phyloP scores from a whole-genome alignment of 176 grass and related monocot genomes.

The Paspalum vaginatum region DNA sequence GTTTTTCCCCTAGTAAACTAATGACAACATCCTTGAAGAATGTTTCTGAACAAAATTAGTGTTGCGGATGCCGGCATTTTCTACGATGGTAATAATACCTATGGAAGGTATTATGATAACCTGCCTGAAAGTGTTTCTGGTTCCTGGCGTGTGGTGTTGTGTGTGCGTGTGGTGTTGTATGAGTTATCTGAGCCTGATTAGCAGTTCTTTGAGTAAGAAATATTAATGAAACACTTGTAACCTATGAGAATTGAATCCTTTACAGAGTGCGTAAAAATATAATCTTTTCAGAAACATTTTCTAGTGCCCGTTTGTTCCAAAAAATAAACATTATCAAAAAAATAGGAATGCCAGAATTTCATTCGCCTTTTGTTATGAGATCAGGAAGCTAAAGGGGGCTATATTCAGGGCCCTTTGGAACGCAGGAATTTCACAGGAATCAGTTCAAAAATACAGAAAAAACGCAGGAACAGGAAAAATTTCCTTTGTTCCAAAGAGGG shows the following conservation, averaged over 20 bases:
- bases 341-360: too few species aligned
- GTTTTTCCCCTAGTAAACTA: too few species aligned
- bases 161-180: too few species aligned
- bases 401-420: too few species aligned
- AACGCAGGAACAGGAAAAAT: too few species aligned
- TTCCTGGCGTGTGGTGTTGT: neutral
- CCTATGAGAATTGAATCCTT: neutral
- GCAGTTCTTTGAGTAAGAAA: too few species aligned
- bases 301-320: too few species aligned
- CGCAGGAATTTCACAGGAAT: too few species aligned
- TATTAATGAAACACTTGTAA: neutral
- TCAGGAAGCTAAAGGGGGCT: conserved; percentile 6
- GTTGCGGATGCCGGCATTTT: neutral
- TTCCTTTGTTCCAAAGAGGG: too few species aligned
- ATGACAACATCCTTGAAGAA: neutral
- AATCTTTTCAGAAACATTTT: neutral
- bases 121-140: neutral
- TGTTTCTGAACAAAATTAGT: neutral
- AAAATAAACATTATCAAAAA: too few species aligned
- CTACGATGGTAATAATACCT: neutral
- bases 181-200: too few species aligned
- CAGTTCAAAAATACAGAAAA: too few species aligned
- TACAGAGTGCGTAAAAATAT: neutral
- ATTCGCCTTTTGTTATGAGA: neutral
- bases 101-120: neutral